These are phyloP conservation scores for Plasmodium fragile DNA, from an alignment of 169 alveolate genomes.

Conservation along the genomic window DNA sequence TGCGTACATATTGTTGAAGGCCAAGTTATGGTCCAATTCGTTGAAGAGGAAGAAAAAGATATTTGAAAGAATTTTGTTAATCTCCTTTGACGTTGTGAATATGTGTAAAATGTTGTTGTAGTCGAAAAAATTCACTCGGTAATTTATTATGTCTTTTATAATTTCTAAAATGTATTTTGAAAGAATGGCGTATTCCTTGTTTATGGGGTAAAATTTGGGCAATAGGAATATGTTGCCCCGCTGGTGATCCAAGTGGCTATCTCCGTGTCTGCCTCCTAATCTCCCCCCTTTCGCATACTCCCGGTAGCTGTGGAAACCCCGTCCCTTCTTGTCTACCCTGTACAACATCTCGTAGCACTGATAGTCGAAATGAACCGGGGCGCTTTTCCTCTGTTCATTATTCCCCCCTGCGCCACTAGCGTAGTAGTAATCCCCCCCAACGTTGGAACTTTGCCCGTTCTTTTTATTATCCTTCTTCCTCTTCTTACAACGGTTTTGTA, in stretches of 20 bases:
- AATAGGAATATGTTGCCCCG: constrained; percentile 37
- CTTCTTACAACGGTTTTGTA: constrained; percentile 58
- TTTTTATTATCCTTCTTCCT: constrained; percentile 7
- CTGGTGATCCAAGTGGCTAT: background rate
- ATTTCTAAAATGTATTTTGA: constrained; percentile 57
- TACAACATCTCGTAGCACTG: constrained; percentile 69
- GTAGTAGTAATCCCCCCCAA: background rate
- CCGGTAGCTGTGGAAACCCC: background rate
- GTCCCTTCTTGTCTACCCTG: constrained; percentile 26
- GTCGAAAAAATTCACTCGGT: constrained; percentile 57
- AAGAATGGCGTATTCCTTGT: constrained; percentile 60
- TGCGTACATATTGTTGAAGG: constrained; percentile 57
- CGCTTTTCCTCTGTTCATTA: background rate
- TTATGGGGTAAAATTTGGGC: constrained; percentile 52
- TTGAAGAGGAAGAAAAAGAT: constrained; percentile 67
- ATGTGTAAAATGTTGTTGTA: constrained; percentile 66
- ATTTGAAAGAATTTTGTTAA: constrained; percentile 36
- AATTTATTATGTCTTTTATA: constrained; percentile 68
- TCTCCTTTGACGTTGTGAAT: constrained; percentile 59
- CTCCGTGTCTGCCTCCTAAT: background rate
- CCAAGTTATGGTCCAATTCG: constrained; percentile 67
- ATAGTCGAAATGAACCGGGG: constrained; percentile 23
- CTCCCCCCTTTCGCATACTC: background rate
- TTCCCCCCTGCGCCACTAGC: background rate
- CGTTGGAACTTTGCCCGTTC: background rate